These are phyloP conservation scores for Excoecaria agallocha DNA, from an alignment of 345 rosid species.

Conservation along the genomic window DNA sequence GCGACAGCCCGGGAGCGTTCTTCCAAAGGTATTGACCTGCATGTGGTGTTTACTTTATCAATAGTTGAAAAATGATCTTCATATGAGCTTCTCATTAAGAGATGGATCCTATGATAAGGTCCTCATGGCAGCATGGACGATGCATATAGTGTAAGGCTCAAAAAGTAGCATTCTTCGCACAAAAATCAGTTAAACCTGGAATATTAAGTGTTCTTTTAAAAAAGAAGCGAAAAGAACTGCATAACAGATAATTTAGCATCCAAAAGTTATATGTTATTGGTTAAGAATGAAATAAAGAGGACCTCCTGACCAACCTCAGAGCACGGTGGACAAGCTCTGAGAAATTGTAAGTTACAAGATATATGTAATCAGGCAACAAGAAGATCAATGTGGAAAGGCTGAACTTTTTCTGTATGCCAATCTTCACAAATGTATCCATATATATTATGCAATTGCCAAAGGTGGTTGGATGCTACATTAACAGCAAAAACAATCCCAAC, in stretches of 20 bases:
- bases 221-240: background rate
- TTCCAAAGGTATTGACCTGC: slow-evolving; percentile 81
- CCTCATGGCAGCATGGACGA: background rate
- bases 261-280: background rate
- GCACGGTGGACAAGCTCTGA: background rate
- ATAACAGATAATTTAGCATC: background rate
- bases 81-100: slow-evolving; percentile 14
- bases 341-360: background rate
- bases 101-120: background rate
- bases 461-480: background rate
- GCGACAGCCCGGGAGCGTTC: slow-evolving; percentile 93
- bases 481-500: background rate
- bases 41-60: slow-evolving; percentile 22
- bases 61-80: slow-evolving; percentile 5
- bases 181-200: background rate
- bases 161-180: background rate
- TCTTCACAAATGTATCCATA: background rate
- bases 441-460: background rate
- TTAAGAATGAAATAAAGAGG: background rate
- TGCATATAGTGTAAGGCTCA: background rate
- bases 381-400: background rate
- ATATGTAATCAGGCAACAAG: background rate
- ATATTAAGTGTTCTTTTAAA: background rate
- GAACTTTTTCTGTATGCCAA: background rate
- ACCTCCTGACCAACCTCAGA: background rate